These are phyloP conservation scores for Achlya hypogyna DNA, from an alignment of 352 stramenopile species.

Conservation along the genomic window DNA sequence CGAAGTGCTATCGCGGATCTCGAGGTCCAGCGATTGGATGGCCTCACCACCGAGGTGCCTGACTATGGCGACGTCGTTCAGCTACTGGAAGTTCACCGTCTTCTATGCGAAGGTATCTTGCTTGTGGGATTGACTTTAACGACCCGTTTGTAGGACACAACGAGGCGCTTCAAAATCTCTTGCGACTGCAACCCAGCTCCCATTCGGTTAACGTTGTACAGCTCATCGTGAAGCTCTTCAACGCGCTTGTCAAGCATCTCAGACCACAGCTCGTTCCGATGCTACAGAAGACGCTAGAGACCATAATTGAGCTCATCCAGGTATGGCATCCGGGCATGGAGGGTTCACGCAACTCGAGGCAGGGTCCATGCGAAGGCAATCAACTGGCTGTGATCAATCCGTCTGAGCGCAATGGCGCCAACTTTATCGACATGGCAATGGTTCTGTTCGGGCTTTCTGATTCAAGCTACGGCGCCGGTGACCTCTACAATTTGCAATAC, in stretches of 20 bases:
- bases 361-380: constrained; percentile 16
- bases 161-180: constrained; percentile 5
- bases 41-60: not conserved
- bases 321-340: not conserved
- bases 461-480: not conserved
- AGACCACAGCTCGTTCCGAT: not conserved
- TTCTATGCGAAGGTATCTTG: constrained; percentile 12
- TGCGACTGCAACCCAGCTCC: not conserved
- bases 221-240: constrained; percentile 4
- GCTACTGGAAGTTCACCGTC: constrained; percentile 1
- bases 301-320: constrained; percentile 9
- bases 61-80: not conserved
- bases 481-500: no score
- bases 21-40: no score
- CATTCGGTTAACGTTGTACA: constrained; percentile 4
- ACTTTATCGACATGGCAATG: constrained; percentile 10
- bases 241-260: not conserved
- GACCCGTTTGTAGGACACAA: not conserved
- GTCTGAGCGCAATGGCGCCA: constrained; percentile 1
- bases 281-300: not conserved
- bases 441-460: not conserved
- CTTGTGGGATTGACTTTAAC: not conserved
- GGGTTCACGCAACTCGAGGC: no score
- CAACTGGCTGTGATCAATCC: constrained; percentile 12
- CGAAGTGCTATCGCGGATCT: no score